phyloP scores from a whole-genome alignment of 73 alveolate genomes.

The Paramecium primaurelia region DNA sequence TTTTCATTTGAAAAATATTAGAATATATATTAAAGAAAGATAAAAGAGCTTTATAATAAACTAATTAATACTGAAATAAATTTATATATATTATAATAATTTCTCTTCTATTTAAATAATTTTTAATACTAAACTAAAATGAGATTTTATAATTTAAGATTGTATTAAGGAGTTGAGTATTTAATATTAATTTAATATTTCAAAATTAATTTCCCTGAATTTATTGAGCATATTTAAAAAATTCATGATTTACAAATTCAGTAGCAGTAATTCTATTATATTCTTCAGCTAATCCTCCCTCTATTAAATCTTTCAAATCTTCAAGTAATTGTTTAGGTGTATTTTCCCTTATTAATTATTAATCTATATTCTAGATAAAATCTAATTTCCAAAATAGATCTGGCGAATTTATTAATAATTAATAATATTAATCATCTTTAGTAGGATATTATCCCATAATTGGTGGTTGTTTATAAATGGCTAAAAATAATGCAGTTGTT shows the following conservation, averaged over 20 bases:
- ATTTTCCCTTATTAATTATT: not conserved
- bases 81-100: not conserved
- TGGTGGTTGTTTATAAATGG: constrained; percentile 22
- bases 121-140: not conserved
- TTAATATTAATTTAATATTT: not conserved
- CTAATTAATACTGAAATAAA: not conserved
- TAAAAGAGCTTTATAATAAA: not conserved
- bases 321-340: not conserved
- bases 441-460: not conserved
- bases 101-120: not conserved
- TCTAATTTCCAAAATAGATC: constrained; percentile 22
- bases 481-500: not conserved
- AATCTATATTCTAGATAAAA: not conserved
- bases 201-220: not conserved
- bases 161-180: not conserved
- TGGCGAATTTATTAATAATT: not conserved
- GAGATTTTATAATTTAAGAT: not conserved
- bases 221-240: not conserved
- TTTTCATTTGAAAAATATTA: not conserved
- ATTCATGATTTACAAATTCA: constrained; percentile 31
- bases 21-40: not conserved
- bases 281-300: constrained; percentile 40
- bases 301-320: not conserved
- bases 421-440: not conserved
- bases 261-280: not conserved